These are phyloP conservation scores for Exserohilum rostratum DNA, from an alignment of 2,329 filamentous ascomycete genomes.

Conservation along the genomic window DNA sequence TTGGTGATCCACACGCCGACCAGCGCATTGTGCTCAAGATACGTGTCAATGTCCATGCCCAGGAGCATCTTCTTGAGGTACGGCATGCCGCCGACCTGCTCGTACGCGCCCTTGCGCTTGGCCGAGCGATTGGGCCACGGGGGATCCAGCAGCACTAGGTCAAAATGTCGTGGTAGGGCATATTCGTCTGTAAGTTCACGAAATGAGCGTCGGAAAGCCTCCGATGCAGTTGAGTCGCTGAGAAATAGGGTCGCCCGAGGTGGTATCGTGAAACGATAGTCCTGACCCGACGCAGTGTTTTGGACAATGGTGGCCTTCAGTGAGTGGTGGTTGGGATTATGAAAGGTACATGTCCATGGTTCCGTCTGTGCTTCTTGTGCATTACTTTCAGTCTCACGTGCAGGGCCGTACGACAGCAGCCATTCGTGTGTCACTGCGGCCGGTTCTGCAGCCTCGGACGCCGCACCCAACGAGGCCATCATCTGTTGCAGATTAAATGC, in stretches of 20 bases:
- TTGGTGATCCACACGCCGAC: constrained; percentile 82
- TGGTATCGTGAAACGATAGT: constrained; percentile 54
- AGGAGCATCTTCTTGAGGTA: constrained; percentile 54
- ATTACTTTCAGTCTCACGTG: constrained; percentile 21
- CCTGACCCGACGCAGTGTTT: constrained; percentile 8
- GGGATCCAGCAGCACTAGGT: constrained; percentile 75
- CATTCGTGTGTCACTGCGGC: constrained; percentile 29
- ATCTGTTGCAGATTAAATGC: constrained; percentile 42
- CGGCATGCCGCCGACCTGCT: constrained; percentile 50
- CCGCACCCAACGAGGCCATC: constrained; percentile 43
- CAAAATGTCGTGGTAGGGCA: constrained; percentile 60
- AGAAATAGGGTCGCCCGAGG: constrained; percentile 57
- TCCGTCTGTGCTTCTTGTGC: constrained; percentile 19
- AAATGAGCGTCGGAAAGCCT: constrained; percentile 47
- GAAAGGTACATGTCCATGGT: constrained; percentile 38
- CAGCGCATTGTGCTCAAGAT: constrained; percentile 50
- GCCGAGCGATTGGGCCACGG: constrained; percentile 83
- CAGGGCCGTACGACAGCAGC: constrained; percentile 31
- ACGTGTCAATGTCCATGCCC: constrained; percentile 55
- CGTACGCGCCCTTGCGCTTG: constrained; percentile 63
- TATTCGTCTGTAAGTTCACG: constrained; percentile 44
- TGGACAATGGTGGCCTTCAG: constrained; percentile 34
- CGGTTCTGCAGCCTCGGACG: constrained; percentile 27
- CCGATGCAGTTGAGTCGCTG: constrained; percentile 51
- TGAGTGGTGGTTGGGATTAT: constrained; percentile 35